Evolutionary conservation across 2,329 filamentous ascomycete genomes (phyloP).

Genomic region (Daldinia sp.): DNA sequence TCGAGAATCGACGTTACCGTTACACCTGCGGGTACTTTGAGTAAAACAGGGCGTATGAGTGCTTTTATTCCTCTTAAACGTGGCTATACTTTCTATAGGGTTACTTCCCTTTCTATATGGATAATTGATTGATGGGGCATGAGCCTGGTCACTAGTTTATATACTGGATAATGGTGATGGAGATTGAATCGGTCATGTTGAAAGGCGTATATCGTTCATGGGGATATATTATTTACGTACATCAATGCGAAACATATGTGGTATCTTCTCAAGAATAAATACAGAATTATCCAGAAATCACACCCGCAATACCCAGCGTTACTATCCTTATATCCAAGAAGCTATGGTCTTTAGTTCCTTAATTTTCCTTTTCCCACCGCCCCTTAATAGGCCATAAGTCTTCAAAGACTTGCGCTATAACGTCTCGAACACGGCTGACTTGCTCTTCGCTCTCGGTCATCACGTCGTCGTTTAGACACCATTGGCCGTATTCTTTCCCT

Average conservation of each 20-base stretch:
- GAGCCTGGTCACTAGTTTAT: neutral
- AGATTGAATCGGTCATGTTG: neutral
- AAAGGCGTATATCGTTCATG: conserved; percentile 9
- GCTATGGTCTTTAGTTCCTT: neutral
- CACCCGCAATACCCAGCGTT: conserved; percentile 19
- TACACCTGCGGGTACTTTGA: neutral
- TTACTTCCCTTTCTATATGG: neutral
- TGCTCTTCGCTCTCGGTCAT: conserved; percentile 48
- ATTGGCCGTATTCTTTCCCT: conserved; percentile 49
- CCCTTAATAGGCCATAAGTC: conserved; percentile 43
- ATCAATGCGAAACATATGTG: conserved; percentile 17
- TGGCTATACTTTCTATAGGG: neutral
- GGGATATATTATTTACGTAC: conserved; percentile 5
- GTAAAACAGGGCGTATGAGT: too few species aligned
- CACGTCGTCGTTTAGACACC: conserved; percentile 55
- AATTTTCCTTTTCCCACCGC: conserved; percentile 38
- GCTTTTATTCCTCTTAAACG: neutral
- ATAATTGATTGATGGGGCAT: neutral
- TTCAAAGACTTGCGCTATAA: conserved; percentile 49
- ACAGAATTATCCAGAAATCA: conserved; percentile 16
- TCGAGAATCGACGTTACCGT: neutral
- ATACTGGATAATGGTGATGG: neutral
- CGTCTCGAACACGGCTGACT: conserved; percentile 47
- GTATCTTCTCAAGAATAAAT: conserved; percentile 29
- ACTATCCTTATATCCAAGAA: neutral